Percentiles rank a stretch among this genome's conserved stretches.
Evolutionary conservation across 495 filamentous ascomycete species (phyloP).

Genomic region (Penicillium herquei): DNA sequence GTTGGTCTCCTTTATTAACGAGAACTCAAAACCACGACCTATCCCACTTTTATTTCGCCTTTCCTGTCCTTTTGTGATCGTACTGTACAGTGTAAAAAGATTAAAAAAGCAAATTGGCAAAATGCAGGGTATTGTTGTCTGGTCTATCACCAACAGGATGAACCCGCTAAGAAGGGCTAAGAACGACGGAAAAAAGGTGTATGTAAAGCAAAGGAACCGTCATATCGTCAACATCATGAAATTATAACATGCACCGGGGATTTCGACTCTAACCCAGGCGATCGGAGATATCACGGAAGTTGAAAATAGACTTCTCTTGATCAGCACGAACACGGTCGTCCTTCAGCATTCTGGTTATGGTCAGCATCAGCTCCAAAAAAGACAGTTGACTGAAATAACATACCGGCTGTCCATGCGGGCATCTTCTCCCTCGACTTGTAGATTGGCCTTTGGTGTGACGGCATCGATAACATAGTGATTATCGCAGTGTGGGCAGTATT

Average conservation of each 20-base stretch:
- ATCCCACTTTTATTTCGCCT: conserved; percentile 4
- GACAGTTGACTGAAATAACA: not conserved
- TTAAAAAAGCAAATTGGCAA: not conserved
- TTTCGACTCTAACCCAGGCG: conserved; percentile 60
- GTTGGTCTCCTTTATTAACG: conserved; percentile 26
- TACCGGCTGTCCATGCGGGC: conserved; percentile 71
- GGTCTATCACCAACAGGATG: conserved; percentile 7
- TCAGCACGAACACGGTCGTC: conserved; percentile 76
- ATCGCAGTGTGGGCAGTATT: conserved; percentile 99
- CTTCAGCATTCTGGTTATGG: conserved; percentile 71
- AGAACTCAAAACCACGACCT: conserved; percentile 28
- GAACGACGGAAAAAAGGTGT: not conserved
- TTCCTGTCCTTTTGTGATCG: not conserved
- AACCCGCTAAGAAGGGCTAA: not conserved
- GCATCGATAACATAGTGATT: conserved; percentile 97
- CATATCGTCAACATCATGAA: conserved; percentile 38
- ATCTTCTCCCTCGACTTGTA: conserved; percentile 89
- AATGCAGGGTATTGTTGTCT: conserved; percentile 21
- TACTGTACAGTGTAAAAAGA: conserved; percentile 20
- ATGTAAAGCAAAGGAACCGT: conserved; percentile 15
- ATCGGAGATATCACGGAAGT: conserved; percentile 67
- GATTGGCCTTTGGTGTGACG: conserved; percentile 69
- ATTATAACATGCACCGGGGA: not conserved
- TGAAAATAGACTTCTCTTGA: conserved; percentile 65
- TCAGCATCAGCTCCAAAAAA: not conserved